Percentiles rank a stretch among this genome's conserved stretches.
These are phyloP conservation scores for Corymbia citriodora DNA, from an alignment of 441 rosid genomes.

Conservation along the genomic window DNA sequence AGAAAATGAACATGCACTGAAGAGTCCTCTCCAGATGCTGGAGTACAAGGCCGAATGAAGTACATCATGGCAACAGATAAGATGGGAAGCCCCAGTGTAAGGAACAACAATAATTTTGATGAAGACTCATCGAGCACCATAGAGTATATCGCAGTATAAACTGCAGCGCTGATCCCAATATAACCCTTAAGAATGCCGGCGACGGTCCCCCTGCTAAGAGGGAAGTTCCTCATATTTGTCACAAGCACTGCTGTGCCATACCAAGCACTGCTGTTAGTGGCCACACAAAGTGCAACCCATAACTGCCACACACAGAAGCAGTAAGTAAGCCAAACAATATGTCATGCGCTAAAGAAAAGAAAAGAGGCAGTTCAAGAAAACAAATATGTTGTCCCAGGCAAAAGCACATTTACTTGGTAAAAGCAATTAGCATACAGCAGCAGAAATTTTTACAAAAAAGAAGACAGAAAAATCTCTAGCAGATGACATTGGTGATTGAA, in stretches of 20 bases:
- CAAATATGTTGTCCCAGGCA: background rate
- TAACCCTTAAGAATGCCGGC: conserved; percentile 95
- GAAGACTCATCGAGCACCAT: conserved; percentile 53
- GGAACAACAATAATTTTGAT: conserved; percentile 52
- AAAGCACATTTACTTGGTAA: background rate
- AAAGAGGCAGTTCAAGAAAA: background rate
- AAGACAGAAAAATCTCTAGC: background rate
- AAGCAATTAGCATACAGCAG: background rate
- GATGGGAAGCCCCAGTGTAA: conserved; percentile 69
- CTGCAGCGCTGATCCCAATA: conserved; percentile 76
- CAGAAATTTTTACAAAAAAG: background rate
- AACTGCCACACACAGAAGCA: conserved; percentile 41
- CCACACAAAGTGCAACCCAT: conserved; percentile 70
- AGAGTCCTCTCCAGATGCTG: conserved; percentile 86
- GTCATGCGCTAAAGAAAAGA: background rate
- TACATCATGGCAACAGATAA: conserved; percentile 62
- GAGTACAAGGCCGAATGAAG: conserved; percentile 74
- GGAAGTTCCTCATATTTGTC: conserved; percentile 98
- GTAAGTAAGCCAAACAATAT: background rate
- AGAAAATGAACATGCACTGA: conserved; percentile 66
- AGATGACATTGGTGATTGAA: background rate
- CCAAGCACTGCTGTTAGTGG: conserved; percentile 87
- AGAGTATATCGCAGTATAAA: conserved; percentile 68
- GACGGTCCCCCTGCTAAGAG: conserved; percentile 83
- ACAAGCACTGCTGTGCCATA: conserved; percentile 90